Conservation (phyloP, 805 yeast species). For the Saturnispora galanensis region DNA sequence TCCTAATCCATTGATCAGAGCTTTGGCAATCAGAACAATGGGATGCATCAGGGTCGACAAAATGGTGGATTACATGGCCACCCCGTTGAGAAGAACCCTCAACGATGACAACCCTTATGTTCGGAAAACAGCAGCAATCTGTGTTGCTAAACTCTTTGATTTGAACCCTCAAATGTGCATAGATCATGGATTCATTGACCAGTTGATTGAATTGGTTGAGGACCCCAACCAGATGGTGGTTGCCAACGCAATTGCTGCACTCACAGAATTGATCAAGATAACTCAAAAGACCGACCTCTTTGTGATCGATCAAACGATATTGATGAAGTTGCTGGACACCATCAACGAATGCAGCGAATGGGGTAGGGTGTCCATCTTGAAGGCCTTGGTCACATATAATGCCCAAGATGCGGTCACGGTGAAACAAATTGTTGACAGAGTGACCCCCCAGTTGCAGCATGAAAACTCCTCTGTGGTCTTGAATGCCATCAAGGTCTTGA, state of each 20-base stretch:
- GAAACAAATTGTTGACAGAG: slow-evolving; percentile 76
- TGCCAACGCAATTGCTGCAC: slow-evolving; percentile 82
- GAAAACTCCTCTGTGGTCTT: slow-evolving; percentile 93
- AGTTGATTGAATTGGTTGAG: slow-evolving; percentile 54
- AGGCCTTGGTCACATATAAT: slow-evolving; percentile 66
- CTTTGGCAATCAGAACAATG: slow-evolving; percentile 96
- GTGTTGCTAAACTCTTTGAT: slow-evolving; percentile 92
- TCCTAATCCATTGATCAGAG: slow-evolving; percentile 91
- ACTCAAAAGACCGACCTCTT: slow-evolving; percentile 24
- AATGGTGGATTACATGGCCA: slow-evolving; percentile 90
- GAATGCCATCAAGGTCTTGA: slow-evolving; percentile 69
- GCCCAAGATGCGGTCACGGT: slow-evolving; percentile 56
- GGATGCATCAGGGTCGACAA: slow-evolving; percentile 94
- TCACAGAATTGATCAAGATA: slow-evolving; percentile 55
- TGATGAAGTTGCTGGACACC: slow-evolving; percentile 64
- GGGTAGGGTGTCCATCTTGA: slow-evolving; percentile 89
- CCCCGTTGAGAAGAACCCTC: slow-evolving; percentile 76
- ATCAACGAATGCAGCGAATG: slow-evolving; percentile 97
- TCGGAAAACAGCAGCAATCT: slow-evolving; percentile 92
- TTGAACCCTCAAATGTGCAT: slow-evolving; percentile 69
- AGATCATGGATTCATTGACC: slow-evolving; percentile 77
- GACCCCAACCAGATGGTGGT: slow-evolving; percentile 97
- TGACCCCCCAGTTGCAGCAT: slow-evolving; percentile 91
- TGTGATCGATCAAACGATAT: slow-evolving; percentile 31
- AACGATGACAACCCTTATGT: slow-evolving; percentile 95